A percentile compares a stretch with the other conserved stretches of the same genome.
phyloP scores from a whole-genome alignment of 73 alveolate species.

The Tetrahymena elliotti region DNA sequence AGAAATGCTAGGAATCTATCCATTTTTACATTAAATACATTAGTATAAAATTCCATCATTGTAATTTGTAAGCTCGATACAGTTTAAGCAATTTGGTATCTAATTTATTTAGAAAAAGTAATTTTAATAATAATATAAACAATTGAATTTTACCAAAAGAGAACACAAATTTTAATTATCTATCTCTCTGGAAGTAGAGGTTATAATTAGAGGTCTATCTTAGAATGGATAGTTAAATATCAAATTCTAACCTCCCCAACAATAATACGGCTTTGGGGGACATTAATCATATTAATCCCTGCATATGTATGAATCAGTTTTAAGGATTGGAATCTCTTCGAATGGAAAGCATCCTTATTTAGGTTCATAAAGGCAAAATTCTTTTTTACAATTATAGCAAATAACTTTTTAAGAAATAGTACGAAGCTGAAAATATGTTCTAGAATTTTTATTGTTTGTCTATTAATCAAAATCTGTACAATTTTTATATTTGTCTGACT shows the following conservation, averaged over 20 bases:
- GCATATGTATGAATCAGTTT: too few relatives aligned
- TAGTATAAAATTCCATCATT: neutral
- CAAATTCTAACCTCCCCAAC: too few relatives aligned
- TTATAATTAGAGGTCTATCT: neutral
- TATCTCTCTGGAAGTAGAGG: neutral
- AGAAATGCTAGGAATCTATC: neutral
- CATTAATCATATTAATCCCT: too few relatives aligned
- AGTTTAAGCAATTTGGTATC: neutral
- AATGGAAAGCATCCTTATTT: too few relatives aligned
- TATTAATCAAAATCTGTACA: neutral
- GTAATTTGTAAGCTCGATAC: neutral
- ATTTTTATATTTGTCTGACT: neutral
- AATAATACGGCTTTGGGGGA: too few relatives aligned
- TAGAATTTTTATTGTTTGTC: neutral
- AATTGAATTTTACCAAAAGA: neutral
- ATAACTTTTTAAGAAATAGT: neutral
- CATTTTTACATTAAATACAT: neutral
- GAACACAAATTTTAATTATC: neutral
- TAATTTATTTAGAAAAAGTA: neutral
- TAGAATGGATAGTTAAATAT: neutral
- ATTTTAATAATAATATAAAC: neutral
- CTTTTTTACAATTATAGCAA: neutral
- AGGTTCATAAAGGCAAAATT: neutral
- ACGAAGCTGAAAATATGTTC: neutral
- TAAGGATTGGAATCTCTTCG: too few relatives aligned